phyloP scores from a whole-genome alignment of 129 eudicot species.

The Apium graveolens region DNA sequence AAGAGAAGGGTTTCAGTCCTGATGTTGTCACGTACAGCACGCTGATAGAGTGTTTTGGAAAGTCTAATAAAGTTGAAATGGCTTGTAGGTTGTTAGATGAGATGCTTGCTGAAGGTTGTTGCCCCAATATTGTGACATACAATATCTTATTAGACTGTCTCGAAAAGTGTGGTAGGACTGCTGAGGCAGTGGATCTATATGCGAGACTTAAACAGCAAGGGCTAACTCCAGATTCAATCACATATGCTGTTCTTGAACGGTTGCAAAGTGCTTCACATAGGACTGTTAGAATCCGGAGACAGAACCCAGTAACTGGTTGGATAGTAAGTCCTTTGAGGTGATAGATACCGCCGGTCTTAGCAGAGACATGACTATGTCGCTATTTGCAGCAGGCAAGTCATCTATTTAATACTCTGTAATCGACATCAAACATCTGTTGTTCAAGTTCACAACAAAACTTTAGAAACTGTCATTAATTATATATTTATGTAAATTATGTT shows the following conservation, averaged over 20 bases:
- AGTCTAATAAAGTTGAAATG: conserved; percentile 86
- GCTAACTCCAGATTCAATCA: conserved; percentile 74
- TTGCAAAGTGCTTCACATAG: conserved; percentile 66
- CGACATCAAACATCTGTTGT: neutral
- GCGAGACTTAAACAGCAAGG: conserved; percentile 79
- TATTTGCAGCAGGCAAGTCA: conserved; percentile 67
- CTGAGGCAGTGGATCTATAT: conserved; percentile 87
- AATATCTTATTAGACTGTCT: conserved; percentile 84
- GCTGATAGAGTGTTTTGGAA: conserved; percentile 90
- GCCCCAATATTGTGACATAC: conserved; percentile 80
- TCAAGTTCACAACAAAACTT: neutral
- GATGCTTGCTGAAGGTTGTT: conserved; percentile 76
- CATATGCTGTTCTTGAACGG: conserved; percentile 75
- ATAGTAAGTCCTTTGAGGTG: conserved; percentile 88
- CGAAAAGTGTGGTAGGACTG: conserved; percentile 76
- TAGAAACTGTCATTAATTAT: neutral
- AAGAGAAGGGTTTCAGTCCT: conserved; percentile 81
- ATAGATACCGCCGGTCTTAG: neutral
- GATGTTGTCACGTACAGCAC: conserved; percentile 94
- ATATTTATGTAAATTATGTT: neutral
- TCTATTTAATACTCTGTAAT: neutral
- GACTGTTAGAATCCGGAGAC: conserved; percentile 45
- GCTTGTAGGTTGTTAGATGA: conserved; percentile 77
- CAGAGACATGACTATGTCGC: conserved; percentile 19
- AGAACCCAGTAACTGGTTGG: conserved; percentile 91